A percentile compares a stretch with the other conserved stretches of the same genome.
Evolutionary conservation across 768 basidiomycete species (phyloP).

Genomic region (Lactarius pseudohatsudake): DNA sequence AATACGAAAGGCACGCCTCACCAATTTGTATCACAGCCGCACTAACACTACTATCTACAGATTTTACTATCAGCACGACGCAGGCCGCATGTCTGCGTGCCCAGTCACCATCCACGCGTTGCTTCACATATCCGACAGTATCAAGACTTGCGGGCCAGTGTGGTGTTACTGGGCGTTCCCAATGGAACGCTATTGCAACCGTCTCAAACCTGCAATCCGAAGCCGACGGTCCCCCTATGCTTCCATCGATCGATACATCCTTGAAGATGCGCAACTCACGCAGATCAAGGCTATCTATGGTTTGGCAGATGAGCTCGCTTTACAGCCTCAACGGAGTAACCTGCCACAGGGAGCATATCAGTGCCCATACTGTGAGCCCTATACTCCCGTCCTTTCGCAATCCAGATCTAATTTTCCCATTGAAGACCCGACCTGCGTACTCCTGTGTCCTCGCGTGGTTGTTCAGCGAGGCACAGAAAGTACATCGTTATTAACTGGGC

Average conservation of each 20-base stretch:
- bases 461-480: neutral
- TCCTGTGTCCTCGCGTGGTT: neutral
- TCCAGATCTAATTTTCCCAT: neutral
- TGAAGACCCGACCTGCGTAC: neutral
- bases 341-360: too few species aligned
- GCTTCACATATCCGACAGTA: slow-evolving; percentile 36
- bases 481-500: neutral
- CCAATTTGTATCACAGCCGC: neutral
- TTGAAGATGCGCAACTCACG: neutral
- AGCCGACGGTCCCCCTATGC: slow-evolving; percentile 30
- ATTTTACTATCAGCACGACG: slow-evolving; percentile 35
- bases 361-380: neutral
- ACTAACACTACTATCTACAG: neutral
- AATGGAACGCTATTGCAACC: slow-evolving; percentile 35
- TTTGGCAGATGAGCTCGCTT: neutral
- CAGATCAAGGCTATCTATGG: neutral
- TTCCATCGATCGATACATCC: neutral
- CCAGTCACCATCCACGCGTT: slow-evolving; percentile 37
- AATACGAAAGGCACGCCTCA: slow-evolving; percentile 41
- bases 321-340: neutral
- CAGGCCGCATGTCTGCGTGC: slow-evolving; percentile 33
- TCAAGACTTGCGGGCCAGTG: slow-evolving; percentile 30
- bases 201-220: slow-evolving; percentile 28
- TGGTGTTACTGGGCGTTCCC: slow-evolving; percentile 37
- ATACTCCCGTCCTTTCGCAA: neutral